phyloP scores from a whole-genome alignment of 2,329 filamentous ascomycete genomes.

The Mollisiaceae sp. region DNA sequence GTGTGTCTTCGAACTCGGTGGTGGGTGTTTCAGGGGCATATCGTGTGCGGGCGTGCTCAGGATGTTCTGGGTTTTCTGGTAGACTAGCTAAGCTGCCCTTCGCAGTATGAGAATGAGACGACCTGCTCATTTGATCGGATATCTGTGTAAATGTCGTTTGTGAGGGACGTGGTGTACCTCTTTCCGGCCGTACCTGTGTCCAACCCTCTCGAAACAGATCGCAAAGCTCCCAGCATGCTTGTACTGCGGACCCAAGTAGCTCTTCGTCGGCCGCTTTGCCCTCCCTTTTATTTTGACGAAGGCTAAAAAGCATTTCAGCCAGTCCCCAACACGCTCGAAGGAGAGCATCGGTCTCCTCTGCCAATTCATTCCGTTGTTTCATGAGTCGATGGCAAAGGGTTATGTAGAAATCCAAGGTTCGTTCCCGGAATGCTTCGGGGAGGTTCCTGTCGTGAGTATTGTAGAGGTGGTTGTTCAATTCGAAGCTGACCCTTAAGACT shows the following conservation, averaged over 20 bases:
- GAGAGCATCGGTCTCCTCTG: slow-evolving; percentile 82
- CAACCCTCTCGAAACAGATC: slow-evolving; percentile 92
- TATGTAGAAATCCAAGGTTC: slow-evolving; percentile 93
- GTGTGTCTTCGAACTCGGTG: slow-evolving; percentile 92
- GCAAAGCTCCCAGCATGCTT: slow-evolving; percentile 93
- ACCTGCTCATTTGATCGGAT: slow-evolving; percentile 54
- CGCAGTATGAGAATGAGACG: slow-evolving; percentile 31
- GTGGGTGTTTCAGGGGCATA: slow-evolving; percentile 84
- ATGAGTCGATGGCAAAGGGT: slow-evolving; percentile 94
- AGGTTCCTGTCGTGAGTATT: slow-evolving; percentile 86
- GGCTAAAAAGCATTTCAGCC: slow-evolving; percentile 90
- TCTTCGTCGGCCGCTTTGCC: slow-evolving; percentile 79
- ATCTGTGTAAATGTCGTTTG: slow-evolving; percentile 75
- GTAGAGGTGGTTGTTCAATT: slow-evolving; percentile 93
- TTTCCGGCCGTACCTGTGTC: slow-evolving; percentile 85
- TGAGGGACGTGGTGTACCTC: slow-evolving; percentile 81
- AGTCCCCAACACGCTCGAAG: slow-evolving; percentile 87
- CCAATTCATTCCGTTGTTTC: slow-evolving; percentile 83
- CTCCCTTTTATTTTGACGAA: slow-evolving; percentile 81
- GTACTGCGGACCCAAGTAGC: slow-evolving; percentile 82
- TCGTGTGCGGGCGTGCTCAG: slow-evolving; percentile 29
- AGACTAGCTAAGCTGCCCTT: slow-evolving; percentile 54
- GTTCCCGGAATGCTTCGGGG: slow-evolving; percentile 84
- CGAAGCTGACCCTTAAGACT: slow-evolving; percentile 88
- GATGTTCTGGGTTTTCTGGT: slow-evolving; percentile 50